Conservation (phyloP, 1,284 basidiomycete genomes). For the Pterula multifida region DNA sequence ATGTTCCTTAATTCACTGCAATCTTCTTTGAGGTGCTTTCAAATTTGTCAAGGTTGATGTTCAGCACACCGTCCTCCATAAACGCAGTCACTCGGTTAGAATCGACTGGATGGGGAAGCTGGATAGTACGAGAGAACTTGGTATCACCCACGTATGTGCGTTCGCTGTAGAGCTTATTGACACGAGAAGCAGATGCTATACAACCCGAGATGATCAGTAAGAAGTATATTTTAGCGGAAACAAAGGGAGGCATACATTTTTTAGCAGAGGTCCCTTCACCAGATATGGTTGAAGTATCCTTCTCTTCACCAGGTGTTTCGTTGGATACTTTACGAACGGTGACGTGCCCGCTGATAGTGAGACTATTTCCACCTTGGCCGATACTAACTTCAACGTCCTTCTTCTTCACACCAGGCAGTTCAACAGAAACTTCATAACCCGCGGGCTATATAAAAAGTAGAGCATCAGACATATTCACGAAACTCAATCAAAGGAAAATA, state of each 20-base stretch:
- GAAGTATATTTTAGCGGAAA: not conserved
- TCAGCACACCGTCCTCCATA: constrained; percentile 17
- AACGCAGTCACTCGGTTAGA: constrained; percentile 13
- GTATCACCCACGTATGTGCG: constrained; percentile 4
- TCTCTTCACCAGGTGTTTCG: not conserved
- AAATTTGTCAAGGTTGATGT: constrained; percentile 7
- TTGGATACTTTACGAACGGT: not conserved
- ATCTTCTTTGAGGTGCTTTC: not conserved
- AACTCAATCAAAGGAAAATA: not conserved
- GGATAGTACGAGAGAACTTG: constrained; percentile 15
- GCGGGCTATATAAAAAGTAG: not conserved
- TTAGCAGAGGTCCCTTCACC: not conserved
- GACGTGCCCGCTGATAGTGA: constrained; percentile 16
- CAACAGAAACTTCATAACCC: constrained; percentile 17
- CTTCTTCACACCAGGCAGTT: constrained; percentile 20
- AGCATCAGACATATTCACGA: not conserved
- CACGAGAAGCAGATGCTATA: not conserved
- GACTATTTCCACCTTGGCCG: constrained; percentile 15
- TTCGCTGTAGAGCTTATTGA: constrained; percentile 1
- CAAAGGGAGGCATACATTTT: not conserved
- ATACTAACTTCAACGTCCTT: constrained; percentile 19
- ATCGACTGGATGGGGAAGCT: constrained; percentile 17
- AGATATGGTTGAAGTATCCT: not conserved
- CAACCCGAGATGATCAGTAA: not conserved
- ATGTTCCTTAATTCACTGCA: not conserved